Conservation (phyloP, 1,139 yeast genomes). For the Scheffersomyces illinoinensis region DNA sequence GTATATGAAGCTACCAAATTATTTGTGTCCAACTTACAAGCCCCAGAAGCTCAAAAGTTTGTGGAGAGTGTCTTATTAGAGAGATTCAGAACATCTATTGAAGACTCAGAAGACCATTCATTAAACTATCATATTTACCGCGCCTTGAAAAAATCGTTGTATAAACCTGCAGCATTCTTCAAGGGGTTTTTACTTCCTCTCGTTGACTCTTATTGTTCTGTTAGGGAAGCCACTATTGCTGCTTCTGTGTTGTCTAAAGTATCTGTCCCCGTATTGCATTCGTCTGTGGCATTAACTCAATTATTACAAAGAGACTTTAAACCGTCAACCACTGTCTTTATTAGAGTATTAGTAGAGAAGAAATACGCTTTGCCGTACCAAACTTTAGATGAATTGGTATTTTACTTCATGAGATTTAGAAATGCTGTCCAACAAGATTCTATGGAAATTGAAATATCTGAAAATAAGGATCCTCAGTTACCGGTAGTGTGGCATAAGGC, state of each 20-base stretch:
- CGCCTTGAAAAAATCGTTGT: constrained; percentile 85
- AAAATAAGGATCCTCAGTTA: constrained; percentile 52
- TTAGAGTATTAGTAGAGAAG: constrained; percentile 85
- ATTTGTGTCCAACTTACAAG: constrained; percentile 85
- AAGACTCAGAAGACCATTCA: constrained; percentile 67
- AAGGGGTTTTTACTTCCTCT: constrained; percentile 93
- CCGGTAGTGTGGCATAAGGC: constrained; percentile 99
- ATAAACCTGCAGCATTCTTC: constrained; percentile 97
- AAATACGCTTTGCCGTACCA: constrained; percentile 96
- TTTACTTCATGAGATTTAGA: constrained; percentile 89
- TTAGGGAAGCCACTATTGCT: constrained; percentile 92
- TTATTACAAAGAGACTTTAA: constrained; percentile 80
- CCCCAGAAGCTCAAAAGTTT: constrained; percentile 86
- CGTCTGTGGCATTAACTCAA: constrained; percentile 91
- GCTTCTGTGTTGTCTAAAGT: constrained; percentile 88
- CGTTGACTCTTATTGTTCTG: constrained; percentile 79
- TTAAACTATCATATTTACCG: constrained; percentile 90
- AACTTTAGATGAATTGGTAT: constrained; percentile 93
- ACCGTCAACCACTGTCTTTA: constrained; percentile 89
- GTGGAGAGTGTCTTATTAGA: constrained; percentile 75
- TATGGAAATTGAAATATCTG: constrained; percentile 32
- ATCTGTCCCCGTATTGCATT: constrained; percentile 91
- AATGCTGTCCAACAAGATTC: constrained; percentile 43
- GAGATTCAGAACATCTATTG: constrained; percentile 81
- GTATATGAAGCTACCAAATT: constrained; percentile 92